These are phyloP conservation scores for Penicillium psychrofluorescens DNA, from an alignment of 495 filamentous ascomycete species.

Conservation along the genomic window DNA sequence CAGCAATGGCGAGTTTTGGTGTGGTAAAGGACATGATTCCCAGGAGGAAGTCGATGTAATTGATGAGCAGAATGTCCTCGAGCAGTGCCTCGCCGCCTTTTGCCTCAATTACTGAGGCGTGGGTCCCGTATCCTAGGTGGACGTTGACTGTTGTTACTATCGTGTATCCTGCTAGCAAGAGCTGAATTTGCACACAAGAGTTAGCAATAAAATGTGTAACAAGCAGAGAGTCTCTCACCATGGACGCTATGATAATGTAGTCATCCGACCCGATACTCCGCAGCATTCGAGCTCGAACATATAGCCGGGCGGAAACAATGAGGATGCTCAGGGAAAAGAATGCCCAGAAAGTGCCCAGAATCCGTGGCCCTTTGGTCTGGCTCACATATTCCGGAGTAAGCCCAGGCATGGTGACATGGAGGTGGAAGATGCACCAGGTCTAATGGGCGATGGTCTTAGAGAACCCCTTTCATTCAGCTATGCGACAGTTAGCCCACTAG, in stretches of 20 bases:
- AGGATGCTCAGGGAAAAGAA: constrained; percentile 17
- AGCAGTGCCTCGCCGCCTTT: background rate
- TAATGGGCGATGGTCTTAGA: too few species aligned
- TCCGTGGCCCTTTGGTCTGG: constrained; percentile 23
- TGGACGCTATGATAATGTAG: constrained; percentile 5
- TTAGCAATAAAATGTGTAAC: too few species aligned
- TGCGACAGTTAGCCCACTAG: too few species aligned
- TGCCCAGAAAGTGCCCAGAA: constrained; percentile 32
- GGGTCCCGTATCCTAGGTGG: constrained; percentile 15
- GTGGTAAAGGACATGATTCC: constrained; percentile 34
- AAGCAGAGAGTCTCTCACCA: too few species aligned
- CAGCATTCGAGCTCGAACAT: constrained; percentile 32
- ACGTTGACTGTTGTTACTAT: constrained; percentile 17
- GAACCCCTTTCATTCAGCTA: too few species aligned
- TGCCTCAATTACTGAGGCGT: constrained; percentile 1
- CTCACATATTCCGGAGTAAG: constrained; percentile 1
- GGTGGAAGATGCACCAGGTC: too few species aligned
- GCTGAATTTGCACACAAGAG: too few species aligned
- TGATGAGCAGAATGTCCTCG: constrained; percentile 17
- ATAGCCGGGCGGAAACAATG: constrained; percentile 32
- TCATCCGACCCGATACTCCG: constrained; percentile 18
- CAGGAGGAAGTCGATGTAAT: constrained; percentile 26
- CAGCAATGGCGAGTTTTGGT: constrained; percentile 35
- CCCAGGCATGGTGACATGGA: too few species aligned
- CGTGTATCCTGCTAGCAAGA: constrained; percentile 12